Base-by-base conservation (phyloP, 2,329 filamentous ascomycete species). In the Scedosporium apiospermum region DNA sequence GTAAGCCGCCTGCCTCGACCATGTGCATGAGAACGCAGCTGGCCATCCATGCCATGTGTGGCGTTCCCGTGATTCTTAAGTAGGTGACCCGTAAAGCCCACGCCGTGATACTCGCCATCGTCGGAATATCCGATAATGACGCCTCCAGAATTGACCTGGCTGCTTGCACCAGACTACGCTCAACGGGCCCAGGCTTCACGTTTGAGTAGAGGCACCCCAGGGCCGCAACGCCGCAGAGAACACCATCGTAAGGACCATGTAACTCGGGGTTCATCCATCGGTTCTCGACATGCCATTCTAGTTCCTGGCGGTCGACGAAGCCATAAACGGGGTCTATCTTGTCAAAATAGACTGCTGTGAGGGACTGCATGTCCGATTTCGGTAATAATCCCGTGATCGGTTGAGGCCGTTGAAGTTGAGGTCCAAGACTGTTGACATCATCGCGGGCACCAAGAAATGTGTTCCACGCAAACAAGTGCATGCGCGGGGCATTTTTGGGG, bases 401-500 rank as follows among this genome's bases (percentile, higher is more conserved):
- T n/a, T 68, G 68, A 2, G 72, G 68, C 0, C 66, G 64, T 3
- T 68, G 68, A 7, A 69, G 62, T 63, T 69, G 66, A 55, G 63
- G n/a, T 71, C 75, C 60, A 6, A 14, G 34, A 38, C 34, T 12
- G 34, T 38, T 38, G 34, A 38, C 34, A 38, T 38, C 10, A 66
- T 67, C 9, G 72, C 44, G 65, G 1, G 71, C 66, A 0, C 75
- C 74, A 3, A 73, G 67, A 57, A 70, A 70, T 9, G 69, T 67
- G 62, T 85, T 85, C 82, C 82, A 85, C 0, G 79, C 81, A 67
- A 85, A 85, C 0, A 82, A 76, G 65, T 82, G 79, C 62, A 84
- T 72, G 57, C 79, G 75, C 0, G 82, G 81, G 1, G 80, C 80
- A 66, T 78, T 78, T 4, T 77, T 77, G 0, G 81, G 78, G 67